Percentiles rank a stretch among this genome's conserved stretches.
phyloP scores from a whole-genome alignment of 2,329 filamentous ascomycete genomes.

The Alternaria longipes region DNA sequence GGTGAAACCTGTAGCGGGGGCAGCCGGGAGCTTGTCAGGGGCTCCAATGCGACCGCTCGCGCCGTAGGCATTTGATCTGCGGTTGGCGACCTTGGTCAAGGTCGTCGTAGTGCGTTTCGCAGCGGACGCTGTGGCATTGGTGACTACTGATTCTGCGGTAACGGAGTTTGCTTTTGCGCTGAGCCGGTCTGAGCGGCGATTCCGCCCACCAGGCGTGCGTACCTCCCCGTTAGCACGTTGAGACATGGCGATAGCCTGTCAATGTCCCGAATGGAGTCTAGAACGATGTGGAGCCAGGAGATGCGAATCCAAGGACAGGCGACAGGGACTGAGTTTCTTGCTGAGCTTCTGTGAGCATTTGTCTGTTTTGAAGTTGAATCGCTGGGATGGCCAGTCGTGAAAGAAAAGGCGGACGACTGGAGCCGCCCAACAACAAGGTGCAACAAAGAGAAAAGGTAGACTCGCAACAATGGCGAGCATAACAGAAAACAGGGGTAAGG shows the following conservation, averaged over 20 bases:
- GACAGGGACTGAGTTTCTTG: background rate
- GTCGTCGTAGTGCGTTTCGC: constrained; percentile 35
- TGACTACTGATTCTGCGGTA: constrained; percentile 35
- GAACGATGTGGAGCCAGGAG: background rate
- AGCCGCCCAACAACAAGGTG: constrained; percentile 5
- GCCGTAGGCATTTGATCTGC: constrained; percentile 50
- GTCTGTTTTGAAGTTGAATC: constrained; percentile 1
- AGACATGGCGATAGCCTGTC: constrained; percentile 29
- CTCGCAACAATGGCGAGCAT: constrained; percentile 16
- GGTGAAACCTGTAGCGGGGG: constrained; percentile 41
- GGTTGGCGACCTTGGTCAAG: constrained; percentile 43
- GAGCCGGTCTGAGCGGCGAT: constrained; percentile 42
- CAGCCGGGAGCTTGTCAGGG: constrained; percentile 39
- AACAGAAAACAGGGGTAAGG: constrained; percentile 9
- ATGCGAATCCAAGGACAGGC: background rate
- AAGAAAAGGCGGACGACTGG: background rate
- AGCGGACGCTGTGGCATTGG: constrained; percentile 26
- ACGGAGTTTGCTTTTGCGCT: constrained; percentile 39
- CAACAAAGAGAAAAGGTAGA: background rate
- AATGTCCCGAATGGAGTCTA: background rate
- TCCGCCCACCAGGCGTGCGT: constrained; percentile 32
- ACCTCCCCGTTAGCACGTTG: constrained; percentile 30
- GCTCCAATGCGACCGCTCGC: constrained; percentile 44
- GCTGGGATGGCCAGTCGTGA: background rate
- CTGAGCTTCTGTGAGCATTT: constrained; percentile 9